Percentiles rank a stretch among this genome's conserved stretches.
Evolutionary conservation across 2,329 filamentous ascomycete species (phyloP).

Genomic region (Arthrobotrys sinensis): DNA sequence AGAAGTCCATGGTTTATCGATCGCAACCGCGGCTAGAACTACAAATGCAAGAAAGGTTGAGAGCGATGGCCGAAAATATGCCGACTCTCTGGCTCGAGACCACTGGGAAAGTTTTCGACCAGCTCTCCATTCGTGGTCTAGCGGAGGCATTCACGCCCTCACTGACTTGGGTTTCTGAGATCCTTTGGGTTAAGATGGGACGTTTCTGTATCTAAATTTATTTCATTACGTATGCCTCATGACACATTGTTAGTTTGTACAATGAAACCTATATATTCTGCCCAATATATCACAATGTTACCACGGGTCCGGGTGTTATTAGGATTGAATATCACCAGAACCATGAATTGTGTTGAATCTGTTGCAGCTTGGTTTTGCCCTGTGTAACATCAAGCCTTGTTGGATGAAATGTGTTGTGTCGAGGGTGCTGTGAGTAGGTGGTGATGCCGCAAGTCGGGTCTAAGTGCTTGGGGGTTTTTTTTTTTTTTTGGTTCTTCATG

Average conservation of each 20-base stretch:
- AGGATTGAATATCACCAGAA: too few species aligned
- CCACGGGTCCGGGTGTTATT: too few species aligned
- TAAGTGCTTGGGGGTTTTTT: neutral
- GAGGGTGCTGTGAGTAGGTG: too few species aligned
- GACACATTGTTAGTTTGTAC: neutral
- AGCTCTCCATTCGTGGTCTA: neutral
- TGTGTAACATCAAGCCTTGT: conserved; percentile 5
- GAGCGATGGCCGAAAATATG: neutral
- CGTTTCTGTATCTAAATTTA: neutral
- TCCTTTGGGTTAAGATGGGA: too few species aligned
- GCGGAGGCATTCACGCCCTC: neutral
- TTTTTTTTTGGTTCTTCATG: too few species aligned
- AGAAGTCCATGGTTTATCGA: neutral
- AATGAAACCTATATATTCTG: neutral
- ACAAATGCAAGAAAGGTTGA: neutral
- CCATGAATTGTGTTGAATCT: neutral
- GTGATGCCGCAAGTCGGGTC: too few species aligned
- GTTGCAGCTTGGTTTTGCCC: neutral
- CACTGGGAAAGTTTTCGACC: neutral
- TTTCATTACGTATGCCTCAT: too few species aligned
- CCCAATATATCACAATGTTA: too few species aligned
- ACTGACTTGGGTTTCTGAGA: conserved; percentile 13
- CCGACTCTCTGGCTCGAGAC: neutral
- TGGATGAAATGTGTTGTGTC: conserved; percentile 7
- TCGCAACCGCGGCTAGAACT: neutral